Base-by-base conservation (phyloP, 2,329 filamentous ascomycete species). In the Beauveria rudraprayagi region DNA sequence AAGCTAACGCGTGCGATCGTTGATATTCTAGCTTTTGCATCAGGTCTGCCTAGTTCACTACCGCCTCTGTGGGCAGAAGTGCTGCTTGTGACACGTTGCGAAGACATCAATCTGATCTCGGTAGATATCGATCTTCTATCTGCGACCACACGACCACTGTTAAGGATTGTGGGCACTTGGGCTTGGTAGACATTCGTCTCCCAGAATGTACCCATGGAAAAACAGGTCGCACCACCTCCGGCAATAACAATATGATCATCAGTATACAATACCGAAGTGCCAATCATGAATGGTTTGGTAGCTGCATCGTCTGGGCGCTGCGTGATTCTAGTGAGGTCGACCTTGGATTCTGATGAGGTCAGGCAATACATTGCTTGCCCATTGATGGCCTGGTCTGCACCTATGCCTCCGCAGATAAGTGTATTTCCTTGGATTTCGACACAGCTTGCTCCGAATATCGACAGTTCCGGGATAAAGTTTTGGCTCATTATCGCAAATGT, bases 191-290 rank as follows among this genome's bases (percentile, higher is more conserved):
- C 76, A 1, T 84, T 84, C 37, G 80, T 78, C 56, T 92, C 92
- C 90, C 90, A 95, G 68, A 84, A 92, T 7, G 89, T 90, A 1
- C 92, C 92, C 81, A 96, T 96, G 0, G 90, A 92, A 76, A 96
- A 96, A 71, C 91, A 96, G 0, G 91, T 90, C 17, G 89, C 91
- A 43, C 91, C 92, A 17, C 92, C 92, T 1, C 91, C 91, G 53
- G 89, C 72, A 8, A 95, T 75, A 10, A 90, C 68, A 3, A 92
- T 67, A 30, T 19, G 80, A 34, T 78, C 74, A 47, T 76, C 74
- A 1, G 80, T 73, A 30, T 75, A 69, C 16, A 82, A 72, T 8
- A 81, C 76, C 5, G 85, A 85, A 60, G 86, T 82, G 2, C 92
- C 91, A 56, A 91, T 78, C 55, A 96, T 79, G 6, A 96, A 78